Evolutionary conservation across 2,329 filamentous ascomycete species (phyloP).

Genomic region (Apiospora sp.): DNA sequence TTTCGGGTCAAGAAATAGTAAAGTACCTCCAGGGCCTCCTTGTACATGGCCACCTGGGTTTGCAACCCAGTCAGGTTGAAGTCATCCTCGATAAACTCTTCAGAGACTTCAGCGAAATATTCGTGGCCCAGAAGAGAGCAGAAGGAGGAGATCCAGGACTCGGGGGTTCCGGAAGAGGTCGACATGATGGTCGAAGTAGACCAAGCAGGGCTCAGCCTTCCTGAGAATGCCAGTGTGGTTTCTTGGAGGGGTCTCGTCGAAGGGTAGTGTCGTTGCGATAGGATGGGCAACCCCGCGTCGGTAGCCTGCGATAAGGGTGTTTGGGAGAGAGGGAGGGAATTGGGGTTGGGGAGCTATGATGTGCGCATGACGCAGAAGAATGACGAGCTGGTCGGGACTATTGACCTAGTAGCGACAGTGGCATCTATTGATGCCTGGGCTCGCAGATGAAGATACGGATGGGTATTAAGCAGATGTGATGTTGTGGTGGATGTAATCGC

Average conservation of each 20-base stretch:
- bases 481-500: constrained; percentile 23
- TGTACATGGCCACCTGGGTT: constrained; percentile 97
- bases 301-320: constrained; percentile 10
- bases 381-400: background rate
- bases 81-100: constrained; percentile 99
- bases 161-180: constrained; percentile 68
- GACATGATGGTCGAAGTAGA: constrained; percentile 55
- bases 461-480: constrained; percentile 22
- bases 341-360: constrained; percentile 13
- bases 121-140: constrained; percentile 96
- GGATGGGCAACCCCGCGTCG: constrained; percentile 21
- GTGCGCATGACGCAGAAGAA: constrained; percentile 23
- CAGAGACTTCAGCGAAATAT: constrained; percentile 98
- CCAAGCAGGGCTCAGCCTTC: constrained; percentile 3
- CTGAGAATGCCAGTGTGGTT: constrained; percentile 8
- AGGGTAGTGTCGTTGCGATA: background rate
- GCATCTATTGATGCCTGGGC: constrained; percentile 6
- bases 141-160: constrained; percentile 98
- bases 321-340: constrained; percentile 5
- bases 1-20: constrained; percentile 6
- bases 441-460: constrained; percentile 11
- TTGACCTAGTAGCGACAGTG: constrained; percentile 17
- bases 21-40: constrained; percentile 87
- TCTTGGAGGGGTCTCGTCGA: constrained; percentile 21
- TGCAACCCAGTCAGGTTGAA: constrained; percentile 98